Conservation (phyloP, 2,329 filamentous ascomycete species). For the Xylaria sp. region DNA sequence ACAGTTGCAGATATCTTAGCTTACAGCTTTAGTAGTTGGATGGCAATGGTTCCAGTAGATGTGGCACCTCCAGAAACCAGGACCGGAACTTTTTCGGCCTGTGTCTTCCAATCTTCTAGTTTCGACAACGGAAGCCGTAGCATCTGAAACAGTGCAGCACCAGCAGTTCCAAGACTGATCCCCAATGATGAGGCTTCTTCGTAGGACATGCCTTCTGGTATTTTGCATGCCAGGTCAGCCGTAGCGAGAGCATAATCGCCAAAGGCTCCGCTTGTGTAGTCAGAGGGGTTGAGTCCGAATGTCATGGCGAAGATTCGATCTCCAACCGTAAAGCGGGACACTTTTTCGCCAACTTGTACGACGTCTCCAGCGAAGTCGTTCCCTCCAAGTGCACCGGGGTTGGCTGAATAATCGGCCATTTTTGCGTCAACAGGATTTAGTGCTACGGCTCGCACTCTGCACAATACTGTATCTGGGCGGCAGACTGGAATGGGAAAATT, state of each 20-base stretch:
- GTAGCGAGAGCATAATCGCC: slow-evolving; percentile 20
- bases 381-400: slow-evolving; percentile 21
- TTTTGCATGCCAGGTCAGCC: slow-evolving; percentile 16
- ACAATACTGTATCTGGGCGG: background rate
- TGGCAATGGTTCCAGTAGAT: slow-evolving; percentile 39
- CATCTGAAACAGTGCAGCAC: slow-evolving; percentile 25
- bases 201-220: slow-evolving; percentile 32
- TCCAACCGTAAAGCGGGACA: background rate
- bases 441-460: slow-evolving; percentile 32
- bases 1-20: too few species aligned
- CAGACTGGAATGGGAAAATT: too few species aligned
- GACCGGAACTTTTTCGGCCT: slow-evolving; percentile 28
- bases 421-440: slow-evolving; percentile 41
- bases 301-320: slow-evolving; percentile 20
- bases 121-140: slow-evolving; percentile 14
- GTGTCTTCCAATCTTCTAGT: slow-evolving; percentile 6
- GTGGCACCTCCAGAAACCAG: slow-evolving; percentile 41
- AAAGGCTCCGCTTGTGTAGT: slow-evolving; percentile 20
- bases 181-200: slow-evolving; percentile 35
- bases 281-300: slow-evolving; percentile 19
- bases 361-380: slow-evolving; percentile 39
- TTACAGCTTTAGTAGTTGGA: slow-evolving; percentile 37
- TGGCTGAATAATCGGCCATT: slow-evolving; percentile 31
- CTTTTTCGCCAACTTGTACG: background rate
- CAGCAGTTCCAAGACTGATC: slow-evolving; percentile 36